Conservation (phyloP, 495 filamentous ascomycete species). For the Acidomyces sp. region DNA sequence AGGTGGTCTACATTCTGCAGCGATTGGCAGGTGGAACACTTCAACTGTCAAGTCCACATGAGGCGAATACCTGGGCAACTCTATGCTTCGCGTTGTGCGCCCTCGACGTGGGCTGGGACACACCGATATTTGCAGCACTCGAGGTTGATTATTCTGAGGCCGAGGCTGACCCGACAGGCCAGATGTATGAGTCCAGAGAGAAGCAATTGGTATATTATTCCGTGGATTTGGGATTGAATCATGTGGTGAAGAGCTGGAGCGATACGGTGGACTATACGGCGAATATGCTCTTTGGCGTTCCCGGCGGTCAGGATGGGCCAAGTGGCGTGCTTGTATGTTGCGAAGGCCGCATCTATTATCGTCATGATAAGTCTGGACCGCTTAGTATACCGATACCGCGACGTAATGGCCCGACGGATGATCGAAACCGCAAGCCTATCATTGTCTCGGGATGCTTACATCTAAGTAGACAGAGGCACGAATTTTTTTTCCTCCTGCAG, state of each 20-base stretch:
- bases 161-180: slow-evolving; percentile 80
- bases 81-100: slow-evolving; percentile 76
- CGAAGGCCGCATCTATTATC: slow-evolving; percentile 87
- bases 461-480: slow-evolving; percentile 64
- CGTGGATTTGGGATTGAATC: slow-evolving; percentile 89
- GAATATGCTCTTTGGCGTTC: slow-evolving; percentile 86
- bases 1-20: slow-evolving; percentile 96
- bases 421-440: slow-evolving; percentile 74
- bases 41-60: slow-evolving; percentile 92
- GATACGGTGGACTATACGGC: slow-evolving; percentile 85
- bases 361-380: slow-evolving; percentile 79
- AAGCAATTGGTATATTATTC: slow-evolving; percentile 94
- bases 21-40: slow-evolving; percentile 87
- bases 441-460: slow-evolving; percentile 92
- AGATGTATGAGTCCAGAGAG: slow-evolving; percentile 67
- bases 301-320: slow-evolving; percentile 83
- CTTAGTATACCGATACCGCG: slow-evolving; percentile 85
- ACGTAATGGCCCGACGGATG: slow-evolving; percentile 72
- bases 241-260: slow-evolving; percentile 90
- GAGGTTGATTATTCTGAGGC: slow-evolving; percentile 87
- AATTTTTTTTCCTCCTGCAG: slow-evolving; percentile 95
- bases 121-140: slow-evolving; percentile 86
- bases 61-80: slow-evolving; percentile 91
- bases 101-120: slow-evolving; percentile 90
- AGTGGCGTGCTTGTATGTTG: slow-evolving; percentile 91